A percentile compares a stretch with the other conserved stretches of the same genome.
These are phyloP conservation scores for Phalaenopsis hybrid DNA, from an alignment of 116 monocot species.

Conservation along the genomic window DNA sequence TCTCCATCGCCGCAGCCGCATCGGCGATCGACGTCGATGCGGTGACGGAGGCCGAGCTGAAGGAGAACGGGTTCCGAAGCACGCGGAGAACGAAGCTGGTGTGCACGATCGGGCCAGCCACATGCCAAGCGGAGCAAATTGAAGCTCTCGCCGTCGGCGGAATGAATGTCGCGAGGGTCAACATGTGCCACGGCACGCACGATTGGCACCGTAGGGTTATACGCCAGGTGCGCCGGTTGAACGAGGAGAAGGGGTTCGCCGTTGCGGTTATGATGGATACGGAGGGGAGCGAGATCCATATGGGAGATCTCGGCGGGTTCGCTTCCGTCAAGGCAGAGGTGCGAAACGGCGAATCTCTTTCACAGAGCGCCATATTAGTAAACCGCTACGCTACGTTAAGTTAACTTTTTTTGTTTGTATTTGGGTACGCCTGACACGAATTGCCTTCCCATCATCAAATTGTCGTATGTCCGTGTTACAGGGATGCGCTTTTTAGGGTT, in stretches of 20 bases:
- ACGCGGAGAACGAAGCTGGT: conserved; percentile 88
- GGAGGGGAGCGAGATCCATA: conserved; percentile 94
- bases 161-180: conserved; percentile 86
- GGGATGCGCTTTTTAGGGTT: not conserved
- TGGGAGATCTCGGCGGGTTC: conserved; percentile 84
- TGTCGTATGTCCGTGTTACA: not conserved
- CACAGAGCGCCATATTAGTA: too few species aligned
- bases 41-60: conserved; percentile 77
- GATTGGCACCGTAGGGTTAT: conserved; percentile 87
- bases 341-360: not conserved
- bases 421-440: not conserved
- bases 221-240: conserved; percentile 56
- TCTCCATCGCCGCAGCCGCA: not conserved
- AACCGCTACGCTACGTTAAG: not conserved
- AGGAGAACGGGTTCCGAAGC: conserved; percentile 96
- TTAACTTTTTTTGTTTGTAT: not conserved
- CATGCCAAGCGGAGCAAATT: conserved; percentile 64
- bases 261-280: conserved; percentile 99
- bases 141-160: conserved; percentile 94
- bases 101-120: conserved; percentile 87
- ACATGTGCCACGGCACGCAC: conserved; percentile 92
- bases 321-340: conserved; percentile 82
- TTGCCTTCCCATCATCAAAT: not conserved
- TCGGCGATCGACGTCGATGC: conserved; percentile 58
- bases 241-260: conserved; percentile 96